Conservation (phyloP, 2,329 filamentous ascomycete genomes). For the Trichophyton equinum region DNA sequence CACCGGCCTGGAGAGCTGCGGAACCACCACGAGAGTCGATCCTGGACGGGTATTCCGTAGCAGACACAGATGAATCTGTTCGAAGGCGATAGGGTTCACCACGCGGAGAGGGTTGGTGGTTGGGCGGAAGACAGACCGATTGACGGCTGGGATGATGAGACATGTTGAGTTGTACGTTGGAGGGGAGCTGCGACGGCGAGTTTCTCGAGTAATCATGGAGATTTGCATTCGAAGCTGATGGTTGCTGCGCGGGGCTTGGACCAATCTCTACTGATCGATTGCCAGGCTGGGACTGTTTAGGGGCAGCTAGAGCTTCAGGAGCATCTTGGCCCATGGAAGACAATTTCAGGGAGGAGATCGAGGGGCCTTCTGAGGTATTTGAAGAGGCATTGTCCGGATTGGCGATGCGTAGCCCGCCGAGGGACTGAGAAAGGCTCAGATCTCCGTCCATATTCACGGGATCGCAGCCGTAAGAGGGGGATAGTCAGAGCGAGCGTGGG, state of each 20-base stretch:
- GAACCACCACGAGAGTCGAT: slow-evolving; percentile 52
- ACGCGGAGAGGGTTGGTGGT: slow-evolving; percentile 12
- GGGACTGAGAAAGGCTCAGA: slow-evolving; percentile 77
- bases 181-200: slow-evolving; percentile 19
- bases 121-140: slow-evolving; percentile 18
- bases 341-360: neutral
- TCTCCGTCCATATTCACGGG: slow-evolving; percentile 66
- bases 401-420: slow-evolving; percentile 90
- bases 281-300: slow-evolving; percentile 1
- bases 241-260: neutral
- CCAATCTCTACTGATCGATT: neutral
- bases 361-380: slow-evolving; percentile 21
- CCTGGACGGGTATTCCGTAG: slow-evolving; percentile 44
- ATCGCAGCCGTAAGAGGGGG: neutral
- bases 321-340: neutral
- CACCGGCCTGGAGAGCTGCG: slow-evolving; percentile 45
- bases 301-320: neutral
- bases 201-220: neutral
- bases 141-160: slow-evolving; percentile 30
- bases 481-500: neutral
- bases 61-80: slow-evolving; percentile 48
- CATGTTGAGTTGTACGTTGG: slow-evolving; percentile 33
- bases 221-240: neutral
- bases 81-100: slow-evolving; percentile 42
- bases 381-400: slow-evolving; percentile 69